Percentiles rank a stretch among this genome's conserved stretches.
Conservation (phyloP, 2,329 filamentous ascomycete genomes). For the Pyrenophora teres region DNA sequence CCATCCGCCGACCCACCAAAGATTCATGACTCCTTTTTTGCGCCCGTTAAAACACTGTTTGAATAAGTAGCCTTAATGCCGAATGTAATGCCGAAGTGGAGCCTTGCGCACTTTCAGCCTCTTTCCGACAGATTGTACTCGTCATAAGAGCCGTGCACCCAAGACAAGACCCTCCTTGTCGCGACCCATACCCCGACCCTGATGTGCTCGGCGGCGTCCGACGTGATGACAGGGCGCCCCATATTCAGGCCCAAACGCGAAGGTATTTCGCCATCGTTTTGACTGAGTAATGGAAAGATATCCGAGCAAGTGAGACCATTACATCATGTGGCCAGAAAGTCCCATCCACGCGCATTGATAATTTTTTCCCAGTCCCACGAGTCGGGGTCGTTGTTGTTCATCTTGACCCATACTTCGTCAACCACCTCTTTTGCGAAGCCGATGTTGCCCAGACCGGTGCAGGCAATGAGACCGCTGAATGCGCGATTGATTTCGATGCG, state of each 20-base stretch:
- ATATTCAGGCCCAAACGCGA: too few species aligned
- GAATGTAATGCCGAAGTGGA: slow-evolving; percentile 1
- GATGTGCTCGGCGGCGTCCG: neutral
- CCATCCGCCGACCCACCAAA: slow-evolving; percentile 7
- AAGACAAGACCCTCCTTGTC: slow-evolving; percentile 3
- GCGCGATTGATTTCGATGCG: slow-evolving; percentile 60
- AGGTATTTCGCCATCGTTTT: neutral
- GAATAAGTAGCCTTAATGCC: slow-evolving; percentile 7
- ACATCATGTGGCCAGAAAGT: slow-evolving; percentile 62
- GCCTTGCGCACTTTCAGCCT: slow-evolving; percentile 8
- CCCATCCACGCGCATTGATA: slow-evolving; percentile 62
- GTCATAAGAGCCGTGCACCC: slow-evolving; percentile 8
- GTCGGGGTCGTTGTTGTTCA: slow-evolving; percentile 59
- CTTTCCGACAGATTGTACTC: neutral
- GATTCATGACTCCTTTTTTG: slow-evolving; percentile 15
- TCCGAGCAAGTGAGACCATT: neutral
- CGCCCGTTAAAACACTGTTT: slow-evolving; percentile 10
- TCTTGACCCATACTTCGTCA: slow-evolving; percentile 60
- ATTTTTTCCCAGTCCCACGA: slow-evolving; percentile 67
- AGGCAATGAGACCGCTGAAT: slow-evolving; percentile 60
- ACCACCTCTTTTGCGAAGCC: slow-evolving; percentile 61
- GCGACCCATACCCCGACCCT: slow-evolving; percentile 1
- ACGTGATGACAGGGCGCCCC: neutral
- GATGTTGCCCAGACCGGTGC: slow-evolving; percentile 64
- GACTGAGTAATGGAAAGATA: neutral